Evolutionary conservation across 176 grass and related monocot genomes (phyloP).

Genomic region (Tuctoria greenei): DNA sequence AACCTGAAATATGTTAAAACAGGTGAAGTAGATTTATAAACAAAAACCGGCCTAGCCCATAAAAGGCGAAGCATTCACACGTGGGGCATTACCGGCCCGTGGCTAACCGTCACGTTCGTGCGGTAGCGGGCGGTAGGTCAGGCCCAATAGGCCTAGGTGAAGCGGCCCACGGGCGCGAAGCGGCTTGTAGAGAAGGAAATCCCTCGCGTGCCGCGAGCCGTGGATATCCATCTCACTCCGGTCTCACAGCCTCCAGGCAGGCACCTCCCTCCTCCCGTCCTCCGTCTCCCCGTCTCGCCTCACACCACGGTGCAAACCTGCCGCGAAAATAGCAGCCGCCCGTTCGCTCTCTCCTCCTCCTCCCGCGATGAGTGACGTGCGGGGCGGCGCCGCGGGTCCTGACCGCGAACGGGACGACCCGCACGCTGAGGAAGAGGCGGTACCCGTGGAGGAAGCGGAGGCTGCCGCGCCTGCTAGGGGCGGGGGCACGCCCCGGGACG

Average conservation of each 20-base stretch:
- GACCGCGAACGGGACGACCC: slow-evolving; percentile 28
- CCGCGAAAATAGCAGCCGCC: slow-evolving; percentile 7
- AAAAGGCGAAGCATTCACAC: not conserved
- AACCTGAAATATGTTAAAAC: too few species aligned
- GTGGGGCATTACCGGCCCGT: not conserved
- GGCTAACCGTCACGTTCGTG: not conserved
- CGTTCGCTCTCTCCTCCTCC: slow-evolving; percentile 27
- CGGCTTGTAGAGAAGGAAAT: slow-evolving; percentile 5
- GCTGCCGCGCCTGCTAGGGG: not conserved
- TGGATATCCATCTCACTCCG: slow-evolving; percentile 54
- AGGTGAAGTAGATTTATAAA: not conserved
- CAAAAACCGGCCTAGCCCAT: not conserved
- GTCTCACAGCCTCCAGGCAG: not conserved
- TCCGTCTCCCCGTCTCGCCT: slow-evolving; percentile 3
- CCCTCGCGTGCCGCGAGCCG: slow-evolving; percentile 45
- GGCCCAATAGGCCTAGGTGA: not conserved
- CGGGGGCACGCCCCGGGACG: slow-evolving; percentile 17
- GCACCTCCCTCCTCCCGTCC: not conserved
- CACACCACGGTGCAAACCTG: slow-evolving; percentile 31
- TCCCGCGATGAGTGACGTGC: slow-evolving; percentile 56
- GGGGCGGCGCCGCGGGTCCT: slow-evolving; percentile 31
- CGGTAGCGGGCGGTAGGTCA: not conserved
- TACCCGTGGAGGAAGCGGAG: slow-evolving; percentile 20
- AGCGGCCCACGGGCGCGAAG: slow-evolving; percentile 14
- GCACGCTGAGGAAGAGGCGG: slow-evolving; percentile 42